A percentile compares a stretch with the other conserved stretches of the same genome.
phyloP scores from a whole-genome alignment of 2,329 filamentous ascomycete genomes.

The Ascochyta fabae region DNA sequence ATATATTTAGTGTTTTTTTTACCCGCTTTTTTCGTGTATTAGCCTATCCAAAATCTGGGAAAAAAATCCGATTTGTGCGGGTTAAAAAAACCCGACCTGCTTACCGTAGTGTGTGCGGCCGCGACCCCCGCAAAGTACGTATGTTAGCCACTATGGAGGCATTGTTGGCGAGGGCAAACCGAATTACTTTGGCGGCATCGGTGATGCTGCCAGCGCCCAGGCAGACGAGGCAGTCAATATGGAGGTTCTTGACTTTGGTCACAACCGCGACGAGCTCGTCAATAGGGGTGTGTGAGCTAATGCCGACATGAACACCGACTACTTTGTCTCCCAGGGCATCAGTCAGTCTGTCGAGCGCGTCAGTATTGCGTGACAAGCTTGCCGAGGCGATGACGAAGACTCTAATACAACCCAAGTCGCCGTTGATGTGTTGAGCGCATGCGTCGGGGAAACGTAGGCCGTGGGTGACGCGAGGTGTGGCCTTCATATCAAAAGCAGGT shows the following conservation, averaged over 20 bases:
- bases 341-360: conserved; percentile 2
- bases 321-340: neutral
- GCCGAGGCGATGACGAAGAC: neutral
- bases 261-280: neutral
- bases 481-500: conserved; percentile 1
- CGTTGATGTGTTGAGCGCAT: conserved; percentile 1
- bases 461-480: conserved; percentile 1
- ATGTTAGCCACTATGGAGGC: neutral
- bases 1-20: no score
- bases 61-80: no score
- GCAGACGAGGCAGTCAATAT: conserved; percentile 1
- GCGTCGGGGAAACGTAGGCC: neutral
- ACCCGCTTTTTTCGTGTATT: no score
- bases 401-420: neutral
- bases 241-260: neutral
- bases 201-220: neutral
- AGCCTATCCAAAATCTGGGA: no score
- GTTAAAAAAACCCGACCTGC: no score
- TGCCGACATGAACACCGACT: neutral
- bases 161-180: conserved; percentile 1
- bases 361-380: conserved; percentile 1
- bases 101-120: neutral
- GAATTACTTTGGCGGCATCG: conserved; percentile 4
- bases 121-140: neutral
- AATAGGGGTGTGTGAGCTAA: conserved; percentile 1